A percentile compares a stretch with the other conserved stretches of the same genome.
Evolutionary conservation across 345 rosid genomes (phyloP).

Genomic region (Anastatica hierochuntica): DNA sequence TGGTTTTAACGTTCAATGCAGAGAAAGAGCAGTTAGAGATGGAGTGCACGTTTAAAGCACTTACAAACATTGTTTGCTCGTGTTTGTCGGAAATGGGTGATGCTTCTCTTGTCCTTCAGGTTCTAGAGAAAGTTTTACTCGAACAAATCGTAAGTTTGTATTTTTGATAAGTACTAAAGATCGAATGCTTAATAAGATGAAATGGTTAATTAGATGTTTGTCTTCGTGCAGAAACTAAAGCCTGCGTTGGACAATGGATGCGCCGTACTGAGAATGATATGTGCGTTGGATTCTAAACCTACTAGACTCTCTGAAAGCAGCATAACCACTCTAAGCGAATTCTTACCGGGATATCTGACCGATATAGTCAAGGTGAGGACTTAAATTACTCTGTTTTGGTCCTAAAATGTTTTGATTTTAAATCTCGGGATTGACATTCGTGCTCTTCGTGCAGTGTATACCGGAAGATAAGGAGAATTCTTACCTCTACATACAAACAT

Average conservation of each 20-base stretch:
- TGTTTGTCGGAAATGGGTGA: constrained; percentile 65
- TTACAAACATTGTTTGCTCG: constrained; percentile 38
- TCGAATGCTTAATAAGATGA: too few relatives aligned
- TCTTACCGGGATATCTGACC: constrained; percentile 43
- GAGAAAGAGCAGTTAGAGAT: constrained; percentile 27
- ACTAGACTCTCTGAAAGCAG: constrained; percentile 57
- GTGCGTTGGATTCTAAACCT: constrained; percentile 53
- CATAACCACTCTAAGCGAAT: constrained; percentile 36
- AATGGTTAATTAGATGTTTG: background rate
- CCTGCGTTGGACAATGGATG: constrained; percentile 52
- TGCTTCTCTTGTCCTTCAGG: constrained; percentile 40
- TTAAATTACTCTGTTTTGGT: too few relatives aligned
- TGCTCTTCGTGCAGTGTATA: constrained; percentile 38
- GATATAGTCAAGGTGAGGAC: constrained; percentile 48
- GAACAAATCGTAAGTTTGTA: constrained; percentile 53
- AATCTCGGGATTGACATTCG: background rate
- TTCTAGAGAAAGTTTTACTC: constrained; percentile 41
- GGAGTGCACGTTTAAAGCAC: constrained; percentile 34
- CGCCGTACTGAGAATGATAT: constrained; percentile 62
- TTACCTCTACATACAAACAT: constrained; percentile 10
- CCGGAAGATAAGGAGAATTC: constrained; percentile 36
- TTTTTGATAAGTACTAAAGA: too few relatives aligned
- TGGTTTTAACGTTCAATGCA: constrained; percentile 27
- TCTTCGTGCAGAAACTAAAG: constrained; percentile 34
- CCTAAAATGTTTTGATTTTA: too few relatives aligned